Percentiles rank a stretch among this genome's conserved stretches.
Conservation (phyloP, 2,329 filamentous ascomycete species). For the Fusarium kyushuense region DNA sequence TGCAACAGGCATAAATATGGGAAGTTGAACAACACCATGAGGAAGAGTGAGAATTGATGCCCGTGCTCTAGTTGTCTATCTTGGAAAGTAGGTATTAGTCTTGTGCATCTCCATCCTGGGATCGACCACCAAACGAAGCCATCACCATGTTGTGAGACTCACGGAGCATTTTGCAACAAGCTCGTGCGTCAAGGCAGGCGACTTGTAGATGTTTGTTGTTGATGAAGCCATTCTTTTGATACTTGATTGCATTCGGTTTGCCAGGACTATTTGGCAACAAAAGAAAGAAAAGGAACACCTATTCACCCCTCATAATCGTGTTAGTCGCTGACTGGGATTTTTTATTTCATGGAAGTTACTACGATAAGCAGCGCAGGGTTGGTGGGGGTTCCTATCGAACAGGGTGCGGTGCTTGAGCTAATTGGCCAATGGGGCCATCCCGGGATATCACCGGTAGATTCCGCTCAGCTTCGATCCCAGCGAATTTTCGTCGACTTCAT, state of each 20-base stretch:
- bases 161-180: conserved; percentile 84
- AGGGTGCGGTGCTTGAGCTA: conserved; percentile 11
- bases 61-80: conserved; percentile 90
- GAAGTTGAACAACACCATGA: conserved; percentile 89
- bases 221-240: conserved; percentile 62
- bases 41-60: conserved; percentile 89
- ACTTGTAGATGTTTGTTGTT: conserved; percentile 62
- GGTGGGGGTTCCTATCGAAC: conserved; percentile 34
- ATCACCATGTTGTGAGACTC: conserved; percentile 53
- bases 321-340: conserved; percentile 25
- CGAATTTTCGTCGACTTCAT: conserved; percentile 50
- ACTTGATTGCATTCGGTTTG: conserved; percentile 47
- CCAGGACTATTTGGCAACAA: not conserved
- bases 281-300: conserved; percentile 2
- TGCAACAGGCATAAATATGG: conserved; percentile 98
- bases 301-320: conserved; percentile 15
- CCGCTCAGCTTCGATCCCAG: conserved; percentile 39
- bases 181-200: conserved; percentile 81
- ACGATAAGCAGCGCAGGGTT: conserved; percentile 32
- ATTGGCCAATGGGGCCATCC: conserved; percentile 38
- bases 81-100: conserved; percentile 38
- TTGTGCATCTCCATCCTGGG: conserved; percentile 4
- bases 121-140: conserved; percentile 20
- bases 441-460: conserved; percentile 52
- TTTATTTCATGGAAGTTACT: conserved; percentile 24